phyloP scores from a whole-genome alignment of 2,329 filamentous ascomycete genomes.

The Drechslerella dactyloides region DNA sequence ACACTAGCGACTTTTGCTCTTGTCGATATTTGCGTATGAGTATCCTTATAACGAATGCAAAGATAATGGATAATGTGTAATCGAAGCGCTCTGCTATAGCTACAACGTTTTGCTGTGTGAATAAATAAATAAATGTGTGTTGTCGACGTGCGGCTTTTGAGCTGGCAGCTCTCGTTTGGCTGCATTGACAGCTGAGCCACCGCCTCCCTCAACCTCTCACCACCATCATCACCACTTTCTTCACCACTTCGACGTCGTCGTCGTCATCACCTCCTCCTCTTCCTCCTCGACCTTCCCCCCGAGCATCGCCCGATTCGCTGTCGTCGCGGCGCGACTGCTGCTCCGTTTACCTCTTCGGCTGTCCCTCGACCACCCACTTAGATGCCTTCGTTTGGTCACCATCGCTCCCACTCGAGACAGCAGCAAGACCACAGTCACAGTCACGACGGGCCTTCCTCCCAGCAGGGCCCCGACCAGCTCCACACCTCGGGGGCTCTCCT shows the following conservation, averaged over 20 bases:
- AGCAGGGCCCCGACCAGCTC: slow-evolving; percentile 38
- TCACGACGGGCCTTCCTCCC: slow-evolving; percentile 23
- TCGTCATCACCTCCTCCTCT: background rate
- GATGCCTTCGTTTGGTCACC: slow-evolving; percentile 46
- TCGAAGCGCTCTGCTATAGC: no score
- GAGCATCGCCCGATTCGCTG: slow-evolving; percentile 6
- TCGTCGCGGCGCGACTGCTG: slow-evolving; percentile 1
- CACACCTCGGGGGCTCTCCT: slow-evolving; percentile 42
- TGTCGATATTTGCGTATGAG: background rate
- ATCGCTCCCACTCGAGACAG: slow-evolving; percentile 48
- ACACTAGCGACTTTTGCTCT: background rate
- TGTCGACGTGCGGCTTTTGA: slow-evolving; percentile 6
- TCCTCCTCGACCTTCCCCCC: slow-evolving; percentile 1
- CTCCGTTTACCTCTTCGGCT: background rate
- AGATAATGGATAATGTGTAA: slow-evolving; percentile 10
- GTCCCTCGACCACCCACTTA: slow-evolving; percentile 12
- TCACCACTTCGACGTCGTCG: background rate
- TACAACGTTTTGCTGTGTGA: no score
- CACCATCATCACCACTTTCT: slow-evolving; percentile 3
- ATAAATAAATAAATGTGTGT: slow-evolving; percentile 8
- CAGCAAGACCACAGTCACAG: slow-evolving; percentile 18
- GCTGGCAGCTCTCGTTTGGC: slow-evolving; percentile 1
- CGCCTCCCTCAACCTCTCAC: slow-evolving; percentile 1
- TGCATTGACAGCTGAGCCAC: slow-evolving; percentile 1
- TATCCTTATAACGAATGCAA: background rate